These are phyloP conservation scores for Musa acuminata DNA, from an alignment of 176 grass and related monocot genomes.

Conservation along the genomic window DNA sequence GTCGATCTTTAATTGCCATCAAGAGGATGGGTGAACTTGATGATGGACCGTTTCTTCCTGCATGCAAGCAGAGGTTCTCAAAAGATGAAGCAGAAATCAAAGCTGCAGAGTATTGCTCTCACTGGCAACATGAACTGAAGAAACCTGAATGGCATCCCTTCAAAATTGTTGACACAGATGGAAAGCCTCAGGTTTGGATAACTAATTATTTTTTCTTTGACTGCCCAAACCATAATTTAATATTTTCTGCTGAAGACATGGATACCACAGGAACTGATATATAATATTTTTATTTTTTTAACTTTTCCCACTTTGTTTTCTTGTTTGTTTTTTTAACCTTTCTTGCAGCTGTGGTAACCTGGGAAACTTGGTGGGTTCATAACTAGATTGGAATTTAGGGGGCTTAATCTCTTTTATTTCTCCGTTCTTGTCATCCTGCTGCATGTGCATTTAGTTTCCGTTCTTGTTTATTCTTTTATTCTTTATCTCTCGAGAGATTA, in stretches of 20 bases:
- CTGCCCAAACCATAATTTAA: not conserved
- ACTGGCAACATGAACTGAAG: conserved; percentile 65
- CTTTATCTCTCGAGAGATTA: not conserved
- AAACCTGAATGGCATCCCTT: conserved; percentile 74
- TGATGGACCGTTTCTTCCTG: conserved; percentile 39
- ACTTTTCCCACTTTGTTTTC: too few relatives aligned
- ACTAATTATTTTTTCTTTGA: not conserved
- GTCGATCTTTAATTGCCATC: conserved; percentile 38
- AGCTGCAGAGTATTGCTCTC: conserved; percentile 25
- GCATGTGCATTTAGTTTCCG: too few relatives aligned
- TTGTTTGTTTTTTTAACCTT: too few relatives aligned
- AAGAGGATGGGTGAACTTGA: conserved; percentile 83
- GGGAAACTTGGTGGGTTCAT: too few relatives aligned
- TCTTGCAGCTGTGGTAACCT: too few relatives aligned
- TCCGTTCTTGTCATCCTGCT: too few relatives aligned
- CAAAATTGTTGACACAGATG: conserved; percentile 30
- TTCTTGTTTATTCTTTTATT: too few relatives aligned
- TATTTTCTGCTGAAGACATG: too few relatives aligned
- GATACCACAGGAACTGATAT: too few relatives aligned
- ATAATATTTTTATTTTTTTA: too few relatives aligned
- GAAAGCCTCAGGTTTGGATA: conserved; percentile 35
- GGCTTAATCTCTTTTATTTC: too few relatives aligned
- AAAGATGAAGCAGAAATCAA: conserved; percentile 22
- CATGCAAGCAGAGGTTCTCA: conserved; percentile 38
- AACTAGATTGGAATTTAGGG: too few relatives aligned